Base-by-base conservation (phyloP, 768 basidiomycete species). In the Cystofilobasidium capitatum region DNA sequence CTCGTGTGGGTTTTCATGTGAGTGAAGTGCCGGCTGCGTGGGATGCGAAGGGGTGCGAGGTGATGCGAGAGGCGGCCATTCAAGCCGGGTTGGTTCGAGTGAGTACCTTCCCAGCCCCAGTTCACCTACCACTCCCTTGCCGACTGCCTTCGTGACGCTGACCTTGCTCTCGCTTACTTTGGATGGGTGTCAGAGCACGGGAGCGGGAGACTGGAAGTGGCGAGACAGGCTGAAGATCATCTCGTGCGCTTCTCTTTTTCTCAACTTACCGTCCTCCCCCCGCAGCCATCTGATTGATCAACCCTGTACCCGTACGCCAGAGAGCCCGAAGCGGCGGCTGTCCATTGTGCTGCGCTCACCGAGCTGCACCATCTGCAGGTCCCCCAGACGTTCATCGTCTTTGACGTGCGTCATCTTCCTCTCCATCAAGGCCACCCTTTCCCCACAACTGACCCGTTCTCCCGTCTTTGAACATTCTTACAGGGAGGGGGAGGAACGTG, bases 21-120 rank as follows among this genome's bases (percentile, higher is more conserved):
- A 91, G n/a, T n/a, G n/a, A 88, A 2, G 89, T 91, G 5, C 90
- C 90, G 63, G 90, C 90, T 17, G 90, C 89, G 24, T 92, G 89
- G 90, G 89, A 92, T 74, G 88, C 86, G 1, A 85, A 81, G 70
- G 89, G 88, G 0, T 89, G 87, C 72, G 85, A 86, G 67, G 82
- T 90, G 71, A 91, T 91, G 90, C 82, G 89, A 26, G 86, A 85
- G 59, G 88, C 88, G 49, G 89, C 90, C 20, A 87, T 92, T 68
- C 79, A 81, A 29, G 89, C 89, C 8, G 88, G 88, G 0, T 81
- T 92, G 7, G 90, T 91, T 16, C 85, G 20, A 9, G 61, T 62
- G 35, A 35, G 58, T 58, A 6, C 10, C 10, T 24, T 55, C 13
- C 9, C 5, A 31, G 5, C 2, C 7, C 29, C n/a, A n/a, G n/a